Evolutionary conservation across 768 basidiomycete species (phyloP).

Genomic region (Pleurotus pulmonarius): DNA sequence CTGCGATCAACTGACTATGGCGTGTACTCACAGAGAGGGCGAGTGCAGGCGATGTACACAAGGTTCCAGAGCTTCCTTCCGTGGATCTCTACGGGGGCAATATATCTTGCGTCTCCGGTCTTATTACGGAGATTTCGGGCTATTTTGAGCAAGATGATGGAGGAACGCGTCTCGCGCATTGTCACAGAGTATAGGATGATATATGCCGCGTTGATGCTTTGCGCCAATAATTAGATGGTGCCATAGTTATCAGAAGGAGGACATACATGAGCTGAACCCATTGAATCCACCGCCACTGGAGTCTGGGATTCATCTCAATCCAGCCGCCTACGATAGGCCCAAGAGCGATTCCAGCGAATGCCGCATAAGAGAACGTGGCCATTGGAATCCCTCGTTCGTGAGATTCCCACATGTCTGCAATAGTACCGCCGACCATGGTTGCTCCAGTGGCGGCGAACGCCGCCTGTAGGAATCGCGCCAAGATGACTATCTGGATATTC

Average conservation of each 20-base stretch:
- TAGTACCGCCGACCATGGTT: slow-evolving; percentile 73
- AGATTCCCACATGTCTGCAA: slow-evolving; percentile 66
- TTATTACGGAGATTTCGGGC: slow-evolving; percentile 62
- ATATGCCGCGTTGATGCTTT: slow-evolving; percentile 31
- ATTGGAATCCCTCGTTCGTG: slow-evolving; percentile 76
- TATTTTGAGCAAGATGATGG: slow-evolving; percentile 63
- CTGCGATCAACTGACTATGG: background rate
- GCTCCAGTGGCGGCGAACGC: slow-evolving; percentile 67
- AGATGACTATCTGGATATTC: slow-evolving; percentile 60
- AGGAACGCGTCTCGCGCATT: slow-evolving; percentile 70
- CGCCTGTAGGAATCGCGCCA: slow-evolving; percentile 64
- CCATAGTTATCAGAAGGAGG: slow-evolving; percentile 6
- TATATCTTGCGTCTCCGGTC: slow-evolving; percentile 61
- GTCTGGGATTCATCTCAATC: slow-evolving; percentile 54
- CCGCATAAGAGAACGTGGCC: slow-evolving; percentile 63
- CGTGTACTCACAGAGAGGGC: slow-evolving; percentile 59
- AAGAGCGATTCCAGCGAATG: slow-evolving; percentile 57
- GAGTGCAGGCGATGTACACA: slow-evolving; percentile 66
- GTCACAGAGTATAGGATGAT: slow-evolving; percentile 46
- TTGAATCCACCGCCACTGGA: slow-evolving; percentile 82
- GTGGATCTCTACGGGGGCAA: slow-evolving; percentile 62
- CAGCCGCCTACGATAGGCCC: slow-evolving; percentile 64
- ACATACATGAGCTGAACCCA: slow-evolving; percentile 71
- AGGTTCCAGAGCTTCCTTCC: slow-evolving; percentile 48
- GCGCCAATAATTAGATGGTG: background rate